Evolutionary conservation across 495 filamentous ascomycete genomes (phyloP).

Genomic region (Apiosordaria backusii): DNA sequence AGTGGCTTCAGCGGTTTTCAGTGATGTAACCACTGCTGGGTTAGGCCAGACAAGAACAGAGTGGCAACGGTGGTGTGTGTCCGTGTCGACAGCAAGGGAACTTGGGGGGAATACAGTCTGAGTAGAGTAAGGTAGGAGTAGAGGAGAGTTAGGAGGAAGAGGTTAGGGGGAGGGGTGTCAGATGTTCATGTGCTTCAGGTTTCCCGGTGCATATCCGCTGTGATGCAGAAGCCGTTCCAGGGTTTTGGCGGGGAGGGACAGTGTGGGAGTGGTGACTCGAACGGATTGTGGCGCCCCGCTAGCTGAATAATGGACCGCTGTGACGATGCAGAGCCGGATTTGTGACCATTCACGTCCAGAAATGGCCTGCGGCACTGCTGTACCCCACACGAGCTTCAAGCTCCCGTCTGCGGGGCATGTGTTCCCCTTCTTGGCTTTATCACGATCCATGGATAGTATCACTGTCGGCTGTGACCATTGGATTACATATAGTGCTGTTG

Average conservation of each 20-base stretch:
- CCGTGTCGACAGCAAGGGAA: no score
- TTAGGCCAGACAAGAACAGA: no score
- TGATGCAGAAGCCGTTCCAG: not conserved
- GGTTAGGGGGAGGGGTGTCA: not conserved
- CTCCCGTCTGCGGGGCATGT: constrained; percentile 7
- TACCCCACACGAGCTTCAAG: not conserved
- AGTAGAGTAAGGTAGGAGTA: constrained; percentile 4
- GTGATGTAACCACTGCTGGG: constrained; percentile 4
- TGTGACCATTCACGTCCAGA: constrained; percentile 5
- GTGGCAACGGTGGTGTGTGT: no score
- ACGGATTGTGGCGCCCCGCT: not conserved
- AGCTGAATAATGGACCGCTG: constrained; percentile 9
- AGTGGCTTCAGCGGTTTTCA: not conserved
- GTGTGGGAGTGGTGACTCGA: constrained; percentile 1
- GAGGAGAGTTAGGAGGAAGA: constrained; percentile 3
- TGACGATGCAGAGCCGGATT: constrained; percentile 9
- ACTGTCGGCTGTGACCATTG: not conserved
- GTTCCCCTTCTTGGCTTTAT: constrained; percentile 8
- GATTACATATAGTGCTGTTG: not conserved
- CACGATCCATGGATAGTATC: not conserved
- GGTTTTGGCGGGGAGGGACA: no score
- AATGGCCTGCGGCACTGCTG: not conserved
- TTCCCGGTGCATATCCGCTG: not conserved
- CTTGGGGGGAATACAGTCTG: constrained; percentile 1
- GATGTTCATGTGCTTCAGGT: constrained; percentile 5